Conservation (phyloP, 352 stramenopile genomes). For the Phytophthora cactorum region DNA sequence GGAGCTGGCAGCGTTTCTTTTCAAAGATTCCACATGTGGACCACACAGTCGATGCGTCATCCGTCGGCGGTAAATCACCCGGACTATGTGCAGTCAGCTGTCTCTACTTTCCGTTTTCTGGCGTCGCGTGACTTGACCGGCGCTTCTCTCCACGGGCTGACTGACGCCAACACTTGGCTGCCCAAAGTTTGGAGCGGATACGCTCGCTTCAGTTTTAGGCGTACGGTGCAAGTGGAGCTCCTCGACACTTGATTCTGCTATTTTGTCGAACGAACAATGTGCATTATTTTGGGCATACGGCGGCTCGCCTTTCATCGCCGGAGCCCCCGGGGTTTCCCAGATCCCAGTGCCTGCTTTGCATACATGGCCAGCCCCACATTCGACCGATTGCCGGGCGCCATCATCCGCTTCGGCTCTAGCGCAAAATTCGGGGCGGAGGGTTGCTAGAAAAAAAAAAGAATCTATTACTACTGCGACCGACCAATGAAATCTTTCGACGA, state of each 20-base stretch:
- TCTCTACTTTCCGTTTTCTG: constrained; percentile 20
- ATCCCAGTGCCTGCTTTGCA: constrained; percentile 3
- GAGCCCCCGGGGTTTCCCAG: not conserved
- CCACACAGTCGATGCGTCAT: constrained; percentile 25
- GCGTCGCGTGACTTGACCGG: constrained; percentile 6
- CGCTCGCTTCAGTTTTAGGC: constrained; percentile 19
- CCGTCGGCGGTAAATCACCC: constrained; percentile 2
- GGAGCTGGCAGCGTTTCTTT: constrained; percentile 27
- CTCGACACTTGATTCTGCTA: not conserved
- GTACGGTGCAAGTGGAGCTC: too few relatives aligned
- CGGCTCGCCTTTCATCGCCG: too few relatives aligned
- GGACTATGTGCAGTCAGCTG: constrained; percentile 17
- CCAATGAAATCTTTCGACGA: not conserved
- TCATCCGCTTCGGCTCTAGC: constrained; percentile 7
- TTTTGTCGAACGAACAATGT: constrained; percentile 10
- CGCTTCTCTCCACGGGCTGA: constrained; percentile 11
- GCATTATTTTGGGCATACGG: too few relatives aligned
- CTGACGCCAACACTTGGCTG: not conserved
- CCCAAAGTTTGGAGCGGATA: not conserved
- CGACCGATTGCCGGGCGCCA: not conserved
- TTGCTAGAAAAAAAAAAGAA: constrained; percentile 16
- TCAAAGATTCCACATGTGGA: constrained; percentile 26
- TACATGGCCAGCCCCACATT: not conserved
- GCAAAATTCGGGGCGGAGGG: constrained; percentile 3
- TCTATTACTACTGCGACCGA: not conserved